Conservation (phyloP, 2,329 filamentous ascomycete species). For the Akanthomyces lecanii region DNA sequence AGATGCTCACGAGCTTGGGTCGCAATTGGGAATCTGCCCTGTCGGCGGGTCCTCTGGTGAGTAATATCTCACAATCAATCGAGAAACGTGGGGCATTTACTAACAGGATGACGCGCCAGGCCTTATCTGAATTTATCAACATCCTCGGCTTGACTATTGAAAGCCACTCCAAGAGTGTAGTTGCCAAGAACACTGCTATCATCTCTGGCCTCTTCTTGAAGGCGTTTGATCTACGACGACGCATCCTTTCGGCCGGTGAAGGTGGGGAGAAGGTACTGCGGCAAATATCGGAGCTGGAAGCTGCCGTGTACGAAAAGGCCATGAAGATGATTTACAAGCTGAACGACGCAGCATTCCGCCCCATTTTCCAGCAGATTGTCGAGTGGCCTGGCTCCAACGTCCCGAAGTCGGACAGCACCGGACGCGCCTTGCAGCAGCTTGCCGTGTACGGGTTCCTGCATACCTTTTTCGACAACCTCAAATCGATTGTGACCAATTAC, state of each 20-base stretch:
- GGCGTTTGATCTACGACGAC: slow-evolving; percentile 61
- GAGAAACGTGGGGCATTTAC: slow-evolving; percentile 7
- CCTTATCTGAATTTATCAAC: slow-evolving; percentile 64
- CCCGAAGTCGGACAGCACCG: slow-evolving; percentile 56
- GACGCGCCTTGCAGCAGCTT: slow-evolving; percentile 60
- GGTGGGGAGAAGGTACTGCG: slow-evolving; percentile 40
- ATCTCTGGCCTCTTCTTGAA: slow-evolving; percentile 63
- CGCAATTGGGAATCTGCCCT: slow-evolving; percentile 67
- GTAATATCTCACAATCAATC: slow-evolving; percentile 29
- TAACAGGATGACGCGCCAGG: slow-evolving; percentile 37
- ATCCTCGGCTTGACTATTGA: slow-evolving; percentile 69
- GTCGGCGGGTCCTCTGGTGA: slow-evolving; percentile 57
- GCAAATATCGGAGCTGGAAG: slow-evolving; percentile 58
- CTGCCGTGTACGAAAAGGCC: slow-evolving; percentile 61
- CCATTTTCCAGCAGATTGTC: slow-evolving; percentile 80
- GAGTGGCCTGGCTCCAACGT: slow-evolving; percentile 68
- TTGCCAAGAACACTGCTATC: slow-evolving; percentile 68
- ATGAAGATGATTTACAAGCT: slow-evolving; percentile 95
- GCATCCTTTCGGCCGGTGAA: slow-evolving; percentile 46
- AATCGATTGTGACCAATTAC: slow-evolving; percentile 92
- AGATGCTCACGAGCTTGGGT: slow-evolving; percentile 69
- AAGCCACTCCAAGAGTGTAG: slow-evolving; percentile 69
- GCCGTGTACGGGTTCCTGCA: slow-evolving; percentile 79
- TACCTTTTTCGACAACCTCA: slow-evolving; percentile 77
- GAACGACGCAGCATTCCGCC: slow-evolving; percentile 89